A percentile compares a stretch with the other conserved stretches of the same genome.
These are phyloP conservation scores for Globisporangium heterothallicum DNA, from an alignment of 352 stramenopile genomes.

Conservation along the genomic window DNA sequence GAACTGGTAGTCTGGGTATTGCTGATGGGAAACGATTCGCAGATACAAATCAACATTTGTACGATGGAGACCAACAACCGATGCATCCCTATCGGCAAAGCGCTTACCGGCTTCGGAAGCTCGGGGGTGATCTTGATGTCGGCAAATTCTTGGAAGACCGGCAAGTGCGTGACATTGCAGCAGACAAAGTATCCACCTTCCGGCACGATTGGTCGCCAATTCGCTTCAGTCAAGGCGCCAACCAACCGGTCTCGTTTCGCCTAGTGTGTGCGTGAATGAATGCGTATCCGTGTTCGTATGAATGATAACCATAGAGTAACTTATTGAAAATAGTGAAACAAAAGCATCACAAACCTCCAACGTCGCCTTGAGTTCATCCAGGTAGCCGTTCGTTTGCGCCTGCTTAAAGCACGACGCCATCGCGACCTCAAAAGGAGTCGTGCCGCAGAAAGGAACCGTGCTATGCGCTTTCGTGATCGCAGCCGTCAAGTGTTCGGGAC, in stretches of 20 bases:
- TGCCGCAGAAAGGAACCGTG: conserved; percentile 91
- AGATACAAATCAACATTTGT: neutral
- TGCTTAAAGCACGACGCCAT: conserved; percentile 85
- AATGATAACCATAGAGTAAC: no score
- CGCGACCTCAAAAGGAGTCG: conserved; percentile 92
- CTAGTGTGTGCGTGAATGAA: no score
- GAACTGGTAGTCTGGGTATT: conserved; percentile 85
- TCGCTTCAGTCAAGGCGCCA: conserved; percentile 62
- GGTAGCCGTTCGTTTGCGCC: conserved; percentile 86
- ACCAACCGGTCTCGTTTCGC: conserved; percentile 86
- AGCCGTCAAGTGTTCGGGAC: conserved; percentile 40
- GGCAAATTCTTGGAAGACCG: conserved; percentile 69
- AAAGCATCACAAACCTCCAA: conserved; percentile 28
- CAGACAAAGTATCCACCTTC: conserved; percentile 96
- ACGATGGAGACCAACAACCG: neutral
- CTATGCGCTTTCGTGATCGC: conserved; percentile 79
- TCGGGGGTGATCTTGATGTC: conserved; percentile 42
- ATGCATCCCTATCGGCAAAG: no score
- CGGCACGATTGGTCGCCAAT: conserved; percentile 89
- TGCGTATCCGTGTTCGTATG: no score
- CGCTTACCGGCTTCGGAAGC: conserved; percentile 51
- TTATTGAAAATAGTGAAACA: neutral
- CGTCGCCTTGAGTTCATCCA: conserved; percentile 61
- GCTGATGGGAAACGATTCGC: conserved; percentile 23
- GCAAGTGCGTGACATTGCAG: conserved; percentile 69